These are phyloP conservation scores for Nigrograna mackinnonii DNA, from an alignment of 2,329 filamentous ascomycete genomes.

Conservation along the genomic window DNA sequence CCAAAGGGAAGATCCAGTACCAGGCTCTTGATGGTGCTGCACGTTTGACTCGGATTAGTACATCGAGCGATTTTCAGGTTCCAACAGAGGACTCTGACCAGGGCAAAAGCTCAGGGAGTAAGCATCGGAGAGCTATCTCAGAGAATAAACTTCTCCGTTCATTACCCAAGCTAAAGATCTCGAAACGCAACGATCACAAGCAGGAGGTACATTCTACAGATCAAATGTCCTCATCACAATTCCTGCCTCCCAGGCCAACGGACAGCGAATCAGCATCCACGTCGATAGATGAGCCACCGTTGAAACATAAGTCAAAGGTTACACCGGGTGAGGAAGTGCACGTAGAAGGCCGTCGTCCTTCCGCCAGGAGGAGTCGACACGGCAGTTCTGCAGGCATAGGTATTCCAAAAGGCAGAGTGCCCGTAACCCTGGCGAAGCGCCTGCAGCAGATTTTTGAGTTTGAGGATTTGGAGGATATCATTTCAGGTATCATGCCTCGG, in stretches of 20 bases:
- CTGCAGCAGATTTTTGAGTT: slow-evolving; percentile 73
- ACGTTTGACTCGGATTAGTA: slow-evolving; percentile 38
- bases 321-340: slow-evolving; percentile 23
- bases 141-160: slow-evolving; percentile 69
- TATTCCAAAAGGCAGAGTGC: slow-evolving; percentile 26
- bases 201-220: slow-evolving; percentile 42
- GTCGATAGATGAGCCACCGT: slow-evolving; percentile 11
- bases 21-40: slow-evolving; percentile 37
- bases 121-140: slow-evolving; percentile 64
- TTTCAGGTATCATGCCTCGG: slow-evolving; percentile 71
- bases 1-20: slow-evolving; percentile 24
- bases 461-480: slow-evolving; percentile 78
- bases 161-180: slow-evolving; percentile 59
- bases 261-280: slow-evolving; percentile 13
- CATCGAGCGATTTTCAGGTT: slow-evolving; percentile 32
- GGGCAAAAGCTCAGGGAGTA: slow-evolving; percentile 25
- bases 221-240: slow-evolving; percentile 53
- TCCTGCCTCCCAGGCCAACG: slow-evolving; percentile 34
- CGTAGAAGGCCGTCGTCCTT: slow-evolving; percentile 22
- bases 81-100: slow-evolving; percentile 16
- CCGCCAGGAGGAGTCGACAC: slow-evolving; percentile 25
- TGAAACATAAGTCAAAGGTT: slow-evolving; percentile 23
- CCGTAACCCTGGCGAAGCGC: slow-evolving; percentile 67
- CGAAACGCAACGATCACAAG: slow-evolving; percentile 32
- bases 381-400: slow-evolving; percentile 19